Percentiles rank a stretch among this genome's conserved stretches.
Conservation (phyloP, 1,284 basidiomycete genomes). For the Trametes pubescens region DNA sequence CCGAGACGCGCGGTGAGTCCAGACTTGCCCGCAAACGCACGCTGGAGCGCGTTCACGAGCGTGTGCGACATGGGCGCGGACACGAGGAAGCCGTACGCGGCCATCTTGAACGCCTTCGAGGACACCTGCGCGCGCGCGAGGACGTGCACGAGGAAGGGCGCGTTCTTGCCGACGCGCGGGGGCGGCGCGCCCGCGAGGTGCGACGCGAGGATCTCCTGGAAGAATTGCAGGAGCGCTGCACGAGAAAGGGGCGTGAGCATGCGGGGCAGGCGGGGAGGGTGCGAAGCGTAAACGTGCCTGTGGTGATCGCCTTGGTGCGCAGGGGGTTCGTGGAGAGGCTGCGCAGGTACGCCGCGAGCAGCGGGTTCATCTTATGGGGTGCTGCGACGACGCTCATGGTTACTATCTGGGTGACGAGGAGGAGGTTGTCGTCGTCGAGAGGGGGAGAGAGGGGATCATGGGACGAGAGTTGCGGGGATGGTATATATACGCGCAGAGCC, state of each 20-base stretch:
- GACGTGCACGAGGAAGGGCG: constrained; percentile 57
- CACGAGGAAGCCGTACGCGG: constrained; percentile 82
- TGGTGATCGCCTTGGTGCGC: constrained; percentile 78
- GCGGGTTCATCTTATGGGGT: constrained; percentile 53
- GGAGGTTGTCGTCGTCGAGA: not conserved
- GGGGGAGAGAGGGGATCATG: constrained; percentile 10
- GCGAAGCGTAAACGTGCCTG: constrained; percentile 50
- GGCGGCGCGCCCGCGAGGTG: constrained; percentile 69
- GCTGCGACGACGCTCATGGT: constrained; percentile 44
- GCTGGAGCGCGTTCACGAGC: constrained; percentile 77
- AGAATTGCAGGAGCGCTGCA: constrained; percentile 72
- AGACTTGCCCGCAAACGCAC: constrained; percentile 80
- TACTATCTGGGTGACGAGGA: constrained; percentile 19
- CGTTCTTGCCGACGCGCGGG: constrained; percentile 58
- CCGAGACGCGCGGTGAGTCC: constrained; percentile 70
- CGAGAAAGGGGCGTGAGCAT: constrained; percentile 10
- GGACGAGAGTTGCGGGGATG: not conserved
- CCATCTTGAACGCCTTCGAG: constrained; percentile 80
- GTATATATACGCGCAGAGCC: constrained; percentile 9
- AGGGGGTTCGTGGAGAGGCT: constrained; percentile 73
- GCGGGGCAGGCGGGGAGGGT: not conserved
- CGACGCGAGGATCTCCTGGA: constrained; percentile 84
- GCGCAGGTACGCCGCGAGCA: constrained; percentile 69
- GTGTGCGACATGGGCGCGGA: constrained; percentile 86
- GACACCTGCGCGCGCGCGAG: constrained; percentile 68